phyloP scores from a whole-genome alignment of 495 filamentous ascomycete species.

The Aspergillus taichungensis region DNA sequence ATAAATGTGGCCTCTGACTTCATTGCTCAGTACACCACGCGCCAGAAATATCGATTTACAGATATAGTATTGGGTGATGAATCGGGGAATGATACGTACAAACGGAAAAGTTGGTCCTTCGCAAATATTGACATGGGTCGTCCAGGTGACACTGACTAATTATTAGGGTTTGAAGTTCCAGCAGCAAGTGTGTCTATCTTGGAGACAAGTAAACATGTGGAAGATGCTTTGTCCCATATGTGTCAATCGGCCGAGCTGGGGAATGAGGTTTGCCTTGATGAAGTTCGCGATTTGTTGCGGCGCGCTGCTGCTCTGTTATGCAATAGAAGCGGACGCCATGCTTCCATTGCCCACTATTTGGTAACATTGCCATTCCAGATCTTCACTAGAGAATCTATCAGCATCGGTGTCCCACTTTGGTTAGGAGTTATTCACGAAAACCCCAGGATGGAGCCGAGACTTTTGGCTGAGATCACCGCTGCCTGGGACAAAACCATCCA shows the following conservation, averaged over 20 bases:
- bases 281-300: conserved; percentile 70
- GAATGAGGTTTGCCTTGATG: conserved; percentile 57
- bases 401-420: conserved; percentile 92
- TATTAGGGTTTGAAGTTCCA: background rate
- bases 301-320: conserved; percentile 80
- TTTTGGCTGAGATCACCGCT: conserved; percentile 73
- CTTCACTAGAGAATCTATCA: conserved; percentile 91
- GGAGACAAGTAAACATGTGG: conserved; percentile 19
- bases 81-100: conserved; percentile 5
- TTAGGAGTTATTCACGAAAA: conserved; percentile 95
- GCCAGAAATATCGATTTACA: conserved; percentile 82
- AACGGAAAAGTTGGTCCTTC: conserved; percentile 6
- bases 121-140: background rate
- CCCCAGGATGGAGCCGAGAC: conserved; percentile 70
- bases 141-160: conserved; percentile 1
- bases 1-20: conserved; percentile 93
- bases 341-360: conserved; percentile 71
- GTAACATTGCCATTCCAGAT: conserved; percentile 85
- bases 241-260: conserved; percentile 57
- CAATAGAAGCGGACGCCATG: conserved; percentile 58
- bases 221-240: conserved; percentile 41
- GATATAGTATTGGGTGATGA: conserved; percentile 43
- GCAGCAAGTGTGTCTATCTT: background rate
- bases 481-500: conserved; percentile 79
- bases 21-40: conserved; percentile 92